A percentile compares a stretch with the other conserved stretches of the same genome.
phyloP scores from a whole-genome alignment of 2,329 filamentous ascomycete genomes.

The Exophiala sideris region DNA sequence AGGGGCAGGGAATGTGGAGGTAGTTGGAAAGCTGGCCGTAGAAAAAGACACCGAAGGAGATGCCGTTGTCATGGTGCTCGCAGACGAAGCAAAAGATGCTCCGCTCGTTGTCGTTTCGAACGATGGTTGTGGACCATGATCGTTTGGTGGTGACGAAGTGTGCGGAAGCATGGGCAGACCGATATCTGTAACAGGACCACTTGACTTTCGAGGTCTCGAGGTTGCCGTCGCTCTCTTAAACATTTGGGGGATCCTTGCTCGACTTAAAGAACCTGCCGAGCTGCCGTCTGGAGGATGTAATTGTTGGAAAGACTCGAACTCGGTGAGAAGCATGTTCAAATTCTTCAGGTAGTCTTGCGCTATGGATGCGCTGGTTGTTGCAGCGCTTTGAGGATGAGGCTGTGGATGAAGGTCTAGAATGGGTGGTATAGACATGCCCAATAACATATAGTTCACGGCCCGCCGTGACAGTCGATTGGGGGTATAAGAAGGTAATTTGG shows the following conservation, averaged over 20 bases:
- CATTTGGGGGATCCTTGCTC: slow-evolving; percentile 79
- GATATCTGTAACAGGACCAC: slow-evolving; percentile 55
- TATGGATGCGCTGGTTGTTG: slow-evolving; percentile 60
- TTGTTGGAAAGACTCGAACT: slow-evolving; percentile 92
- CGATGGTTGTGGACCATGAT: slow-evolving; percentile 23
- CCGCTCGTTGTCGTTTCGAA: slow-evolving; percentile 46
- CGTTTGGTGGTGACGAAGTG: slow-evolving; percentile 18
- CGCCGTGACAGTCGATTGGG: slow-evolving; percentile 78
- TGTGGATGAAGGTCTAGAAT: slow-evolving; percentile 68
- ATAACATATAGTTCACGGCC: slow-evolving; percentile 87
- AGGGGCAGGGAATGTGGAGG: slow-evolving; percentile 57
- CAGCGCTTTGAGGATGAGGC: slow-evolving; percentile 16
- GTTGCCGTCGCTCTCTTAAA: slow-evolving; percentile 66
- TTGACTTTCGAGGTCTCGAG: slow-evolving; percentile 43
- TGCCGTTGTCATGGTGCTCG: slow-evolving; percentile 28
- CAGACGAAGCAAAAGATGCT: slow-evolving; percentile 38
- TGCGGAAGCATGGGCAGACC: slow-evolving; percentile 47
- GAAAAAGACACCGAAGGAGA: slow-evolving; percentile 36
- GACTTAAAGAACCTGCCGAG: slow-evolving; percentile 65
- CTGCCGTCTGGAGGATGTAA: slow-evolving; percentile 75
- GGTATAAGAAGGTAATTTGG: slow-evolving; percentile 81
- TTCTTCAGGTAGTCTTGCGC: slow-evolving; percentile 83
- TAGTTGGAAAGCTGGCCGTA: slow-evolving; percentile 30
- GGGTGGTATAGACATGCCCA: slow-evolving; percentile 85
- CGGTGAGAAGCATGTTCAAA: slow-evolving; percentile 76